These are phyloP conservation scores for Eucalyptus brandiana DNA, from an alignment of 345 rosid genomes.

Conservation along the genomic window DNA sequence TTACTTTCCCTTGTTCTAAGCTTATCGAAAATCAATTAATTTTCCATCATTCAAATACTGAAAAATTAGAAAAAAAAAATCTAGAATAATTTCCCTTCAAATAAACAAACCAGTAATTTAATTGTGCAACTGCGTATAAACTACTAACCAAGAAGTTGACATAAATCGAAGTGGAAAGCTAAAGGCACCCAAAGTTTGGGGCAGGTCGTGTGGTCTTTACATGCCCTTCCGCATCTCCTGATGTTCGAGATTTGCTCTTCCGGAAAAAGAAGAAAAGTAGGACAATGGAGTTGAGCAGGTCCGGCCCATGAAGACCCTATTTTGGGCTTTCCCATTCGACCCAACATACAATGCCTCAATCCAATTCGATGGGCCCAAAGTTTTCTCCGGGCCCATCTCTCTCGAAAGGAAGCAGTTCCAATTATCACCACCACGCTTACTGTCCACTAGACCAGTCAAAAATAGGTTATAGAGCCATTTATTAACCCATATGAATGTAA, in stretches of 20 bases:
- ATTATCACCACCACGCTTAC: neutral
- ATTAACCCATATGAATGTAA: too few relatives aligned
- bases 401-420: neutral
- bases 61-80: rapidly evolving
- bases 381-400: neutral
- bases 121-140: neutral
- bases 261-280: neutral
- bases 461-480: too few relatives aligned
- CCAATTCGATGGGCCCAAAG: neutral
- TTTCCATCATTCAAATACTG: neutral
- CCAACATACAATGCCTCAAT: neutral
- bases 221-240: neutral
- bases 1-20: rapidly evolving
- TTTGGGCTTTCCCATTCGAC: neutral
- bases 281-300: neutral
- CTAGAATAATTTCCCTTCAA: neutral
- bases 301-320: neutral
- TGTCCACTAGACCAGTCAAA: too few relatives aligned
- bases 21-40: neutral
- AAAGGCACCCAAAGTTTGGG: neutral
- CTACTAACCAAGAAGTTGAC: neutral
- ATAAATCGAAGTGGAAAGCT: neutral
- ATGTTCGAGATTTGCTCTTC: neutral
- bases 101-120: neutral
- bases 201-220: neutral